Base-by-base conservation (phyloP, 176 grass and related monocot species). In the Eleusine coracana region DNA sequence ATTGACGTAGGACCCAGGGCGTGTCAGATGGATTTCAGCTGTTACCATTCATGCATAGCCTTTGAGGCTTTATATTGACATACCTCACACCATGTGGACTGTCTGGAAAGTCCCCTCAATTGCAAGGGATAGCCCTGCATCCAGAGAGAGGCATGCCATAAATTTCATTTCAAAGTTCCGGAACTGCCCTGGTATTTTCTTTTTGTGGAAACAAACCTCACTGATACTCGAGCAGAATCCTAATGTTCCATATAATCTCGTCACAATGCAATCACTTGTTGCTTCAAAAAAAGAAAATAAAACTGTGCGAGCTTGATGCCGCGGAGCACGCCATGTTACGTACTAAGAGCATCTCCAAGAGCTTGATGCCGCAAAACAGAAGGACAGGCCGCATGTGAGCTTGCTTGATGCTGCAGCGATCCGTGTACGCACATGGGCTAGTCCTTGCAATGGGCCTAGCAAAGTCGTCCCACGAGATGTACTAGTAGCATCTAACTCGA, bases 341-440 rank as follows among this genome's bases (percentile, higher is more conserved):
- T 40, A 44, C 15, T 50, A 3, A 80, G 49, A 34, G 31, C 31
- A 34, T 34, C 25, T 25, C 25, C 25, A 25, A 25, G 49, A 17
- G 12, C 13, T 51, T 51, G 14, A 51, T 51, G 49, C 49, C 5
- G 14, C 15, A 21, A 72, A 78, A 68, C 78, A 68, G 20, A 51
- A 78, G 49, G 78, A 83, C 84, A 86, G 10, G 66, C 58, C 13
- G 45, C 88, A 89, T 82, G 88, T 90, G 67, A 86, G 73, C 39
- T 82, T 82, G 78, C 50, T 66, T 50, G 37, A 10, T 58, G 49
- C 78, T 40, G 64, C 46, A 58, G 65, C 55, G 37, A 37, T 20
- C 49, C 48, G 78, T 15, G n/a, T 29, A 29, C 16, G 74, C 83
- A 82, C 79, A 86, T 86, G 88, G 83, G 83, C 88, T 82, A 73